These are phyloP conservation scores for Didymella pomorum DNA, from an alignment of 2,329 filamentous ascomycete species.

Conservation along the genomic window DNA sequence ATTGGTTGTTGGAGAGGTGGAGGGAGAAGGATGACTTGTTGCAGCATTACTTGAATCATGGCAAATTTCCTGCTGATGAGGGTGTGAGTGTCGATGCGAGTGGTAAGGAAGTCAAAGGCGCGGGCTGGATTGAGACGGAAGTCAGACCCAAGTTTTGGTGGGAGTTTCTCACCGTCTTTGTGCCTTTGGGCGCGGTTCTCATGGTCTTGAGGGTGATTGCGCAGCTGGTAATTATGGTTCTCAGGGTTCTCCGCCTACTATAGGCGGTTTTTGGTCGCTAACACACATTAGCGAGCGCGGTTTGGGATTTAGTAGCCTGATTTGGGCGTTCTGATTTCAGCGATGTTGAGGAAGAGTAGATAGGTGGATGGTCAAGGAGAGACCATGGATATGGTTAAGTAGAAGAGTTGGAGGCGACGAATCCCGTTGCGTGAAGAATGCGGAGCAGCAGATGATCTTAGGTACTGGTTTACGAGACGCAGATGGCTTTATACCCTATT, in stretches of 20 bases:
- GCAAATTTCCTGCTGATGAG: slow-evolving; percentile 78
- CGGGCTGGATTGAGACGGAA: slow-evolving; percentile 58
- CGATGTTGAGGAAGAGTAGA: neutral
- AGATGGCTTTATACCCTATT: slow-evolving; percentile 1
- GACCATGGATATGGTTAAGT: neutral
- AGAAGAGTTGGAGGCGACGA: neutral
- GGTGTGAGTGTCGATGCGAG: slow-evolving; percentile 30
- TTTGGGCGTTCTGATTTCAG: neutral
- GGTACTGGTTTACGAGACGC: neutral
- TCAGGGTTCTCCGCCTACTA: slow-evolving; percentile 7
- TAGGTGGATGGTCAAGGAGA: neutral
- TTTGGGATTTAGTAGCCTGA: neutral
- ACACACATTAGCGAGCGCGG: neutral
- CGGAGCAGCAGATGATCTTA: neutral
- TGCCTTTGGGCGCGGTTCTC: slow-evolving; percentile 48
- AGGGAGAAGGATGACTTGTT: slow-evolving; percentile 88
- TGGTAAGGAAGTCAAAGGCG: slow-evolving; percentile 41
- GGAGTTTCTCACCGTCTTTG: slow-evolving; percentile 57
- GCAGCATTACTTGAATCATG: slow-evolving; percentile 75
- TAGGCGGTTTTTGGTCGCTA: neutral
- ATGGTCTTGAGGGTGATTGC: slow-evolving; percentile 47
- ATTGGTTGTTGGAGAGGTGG: slow-evolving; percentile 86
- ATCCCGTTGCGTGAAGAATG: neutral
- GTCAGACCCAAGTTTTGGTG: slow-evolving; percentile 50
- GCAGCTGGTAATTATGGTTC: slow-evolving; percentile 37